Conservation (phyloP, 352 stramenopile genomes). For the Globisporangium viniferum region DNA sequence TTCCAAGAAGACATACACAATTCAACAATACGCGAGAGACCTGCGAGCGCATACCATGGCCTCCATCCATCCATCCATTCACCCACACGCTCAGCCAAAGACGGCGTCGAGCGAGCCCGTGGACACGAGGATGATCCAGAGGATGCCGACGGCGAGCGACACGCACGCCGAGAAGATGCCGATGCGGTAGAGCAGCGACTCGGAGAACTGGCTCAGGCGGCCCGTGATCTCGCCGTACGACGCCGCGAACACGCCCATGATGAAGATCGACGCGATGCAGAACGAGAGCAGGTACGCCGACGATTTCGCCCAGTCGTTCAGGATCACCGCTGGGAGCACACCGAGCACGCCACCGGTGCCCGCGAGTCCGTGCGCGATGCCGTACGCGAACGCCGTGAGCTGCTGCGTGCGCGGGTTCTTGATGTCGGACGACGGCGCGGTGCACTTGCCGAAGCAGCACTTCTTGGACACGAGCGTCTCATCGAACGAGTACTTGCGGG, state of each 20-base stretch:
- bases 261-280: slow-evolving; percentile 79
- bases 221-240: slow-evolving; percentile 67
- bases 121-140: slow-evolving; percentile 64
- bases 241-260: slow-evolving; percentile 84
- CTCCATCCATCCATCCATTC: not conserved
- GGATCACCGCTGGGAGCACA: slow-evolving; percentile 74
- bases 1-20: not conserved
- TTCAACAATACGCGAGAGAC: not conserved
- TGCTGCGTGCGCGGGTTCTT: slow-evolving; percentile 44
- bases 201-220: slow-evolving; percentile 32
- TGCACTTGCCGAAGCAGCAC: slow-evolving; percentile 41
- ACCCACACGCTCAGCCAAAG: not conserved
- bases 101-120: slow-evolving; percentile 40
- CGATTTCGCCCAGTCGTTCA: slow-evolving; percentile 60
- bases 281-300: slow-evolving; percentile 78
- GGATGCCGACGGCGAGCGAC: slow-evolving; percentile 49
- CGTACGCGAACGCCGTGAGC: slow-evolving; percentile 53
- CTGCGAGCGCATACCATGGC: not conserved
- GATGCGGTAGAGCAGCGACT: slow-evolving; percentile 42
- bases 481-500: slow-evolving; percentile 28
- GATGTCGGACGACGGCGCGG: slow-evolving; percentile 37
- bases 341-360: slow-evolving; percentile 56
- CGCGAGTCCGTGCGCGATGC: slow-evolving; percentile 23
- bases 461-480: slow-evolving; percentile 33
- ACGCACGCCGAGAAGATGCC: slow-evolving; percentile 56